Evolutionary conservation across 768 basidiomycete genomes (phyloP), one percentile per base, ranked within the genome.

Genomic region (Podaxis sp.): DNA sequence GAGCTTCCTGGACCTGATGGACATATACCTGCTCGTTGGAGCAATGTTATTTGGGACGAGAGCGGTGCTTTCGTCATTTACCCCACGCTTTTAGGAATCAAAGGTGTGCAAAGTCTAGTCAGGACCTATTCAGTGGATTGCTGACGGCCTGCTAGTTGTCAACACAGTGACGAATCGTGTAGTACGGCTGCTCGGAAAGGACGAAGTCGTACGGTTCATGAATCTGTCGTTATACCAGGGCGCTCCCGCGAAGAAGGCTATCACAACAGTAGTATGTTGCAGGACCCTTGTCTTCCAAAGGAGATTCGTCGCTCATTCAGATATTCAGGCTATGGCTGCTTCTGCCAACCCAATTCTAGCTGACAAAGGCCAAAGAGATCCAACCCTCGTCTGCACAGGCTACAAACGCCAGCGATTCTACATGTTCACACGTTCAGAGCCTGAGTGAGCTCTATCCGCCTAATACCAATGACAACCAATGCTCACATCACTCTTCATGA

Each of bases 41-140:
- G 87, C 27, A 96, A 93, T 71, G 92, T 88, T 0, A 83, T 94
- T n/a, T 99, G 96, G 96, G 97, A 99, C 70, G 97, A 99, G 75
- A 95, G 91, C 65, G 96, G 96, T 4, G 90, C 93, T 15, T 97
- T 99, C 71, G 79, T 98, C 19, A 74, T 99, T 36, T 99, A 98
- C 70, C 93, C 96, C 17, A 94, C 95, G 0, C 76, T 99, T 65
- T 79, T 98, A 49, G 97, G 97, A 1, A 90, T 99, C 67, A 99
- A 99, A 82, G 92, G 96, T 96, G 59, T 22, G 73, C 55, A 11
- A 25, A 13, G 17, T 53, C 19, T 5, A 59, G 46, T 5, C 22
- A 11, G 17, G 12, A 22, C 8, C 56, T 15, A 40, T 46, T 22
- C 55, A 51, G 4, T 13, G 40, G 29, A 22, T 22, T 25, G 17